Base-by-base conservation (phyloP, 768 basidiomycete species). In the Heimioporus sp. region DNA sequence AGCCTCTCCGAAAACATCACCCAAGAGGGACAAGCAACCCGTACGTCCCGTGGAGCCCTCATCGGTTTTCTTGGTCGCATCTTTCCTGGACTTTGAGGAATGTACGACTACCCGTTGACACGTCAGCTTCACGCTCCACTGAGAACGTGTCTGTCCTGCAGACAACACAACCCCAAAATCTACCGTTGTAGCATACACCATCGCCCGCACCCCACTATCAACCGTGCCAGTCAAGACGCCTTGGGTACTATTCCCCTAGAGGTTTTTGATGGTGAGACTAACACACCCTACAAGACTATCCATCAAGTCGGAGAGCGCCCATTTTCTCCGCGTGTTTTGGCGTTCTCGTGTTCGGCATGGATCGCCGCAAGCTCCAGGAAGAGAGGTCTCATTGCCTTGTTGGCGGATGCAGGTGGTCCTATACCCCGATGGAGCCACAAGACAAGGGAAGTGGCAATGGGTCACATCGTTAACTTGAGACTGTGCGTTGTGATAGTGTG, bases 51-150 rank as follows among this genome's bases (percentile, higher is more conserved):
- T 52, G 2, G 69, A 73, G 64, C 49, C 69, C 44, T 20, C 69
- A 59, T 20, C 70, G 37, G 65, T 81, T 10, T 80, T 78, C 57
- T 65, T 90, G 7, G 73, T 77, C 10, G 73, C 76, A 19, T 78
- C 73, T 45, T 81, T 76, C 53, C 65, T 85, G n/a, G 78, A 87
- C 52, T 82, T 84, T 43, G 77, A 76, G 43, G 77, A 84, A 53
- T 85, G 87, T 88, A 65, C 55, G 80, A 55, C 34, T 35, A 49
- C 32, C 24, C 43, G 51, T 17, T 48, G 48, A 6, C 24, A 40
- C 30, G 20, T 12, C 31, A 28, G 16, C 35, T 43, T 41, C 15
- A 31, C 43, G 11, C 20, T 24, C 21, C 10, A 32, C 38, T 49
- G 28, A 53, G 38, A 48, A 43, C 15, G 37, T 51, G 43, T 54